phyloP scores from a whole-genome alignment of 768 basidiomycete genomes.

The Cystoderma amianthinum region DNA sequence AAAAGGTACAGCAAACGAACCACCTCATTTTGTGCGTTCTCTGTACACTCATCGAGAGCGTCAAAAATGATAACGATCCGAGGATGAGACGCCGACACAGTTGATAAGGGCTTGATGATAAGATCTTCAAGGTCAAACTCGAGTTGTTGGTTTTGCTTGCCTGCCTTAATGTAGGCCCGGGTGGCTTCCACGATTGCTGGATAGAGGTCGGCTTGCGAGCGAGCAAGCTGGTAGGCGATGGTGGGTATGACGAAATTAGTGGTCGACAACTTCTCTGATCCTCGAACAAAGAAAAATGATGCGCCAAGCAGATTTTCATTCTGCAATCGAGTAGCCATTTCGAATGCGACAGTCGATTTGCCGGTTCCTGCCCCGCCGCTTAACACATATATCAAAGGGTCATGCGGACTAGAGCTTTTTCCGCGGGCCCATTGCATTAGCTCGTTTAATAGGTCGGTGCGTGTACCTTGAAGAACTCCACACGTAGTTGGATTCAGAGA shows the following conservation, averaged over 20 bases:
- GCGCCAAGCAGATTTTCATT: not conserved
- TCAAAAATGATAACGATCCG: not conserved
- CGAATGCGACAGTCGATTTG: not conserved
- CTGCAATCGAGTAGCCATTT: not conserved
- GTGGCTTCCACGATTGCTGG: not conserved
- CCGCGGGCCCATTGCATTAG: not conserved
- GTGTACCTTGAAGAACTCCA: not conserved
- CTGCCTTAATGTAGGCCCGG: not conserved
- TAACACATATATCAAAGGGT: not conserved
- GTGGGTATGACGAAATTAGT: not conserved
- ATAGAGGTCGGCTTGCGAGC: not conserved
- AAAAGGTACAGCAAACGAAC: not conserved
- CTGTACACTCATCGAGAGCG: not conserved
- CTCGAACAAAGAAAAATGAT: not conserved
- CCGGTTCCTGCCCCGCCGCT: not conserved
- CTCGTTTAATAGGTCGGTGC: not conserved
- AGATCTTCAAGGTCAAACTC: not conserved
- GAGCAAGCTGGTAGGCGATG: not conserved
- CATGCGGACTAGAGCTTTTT: not conserved
- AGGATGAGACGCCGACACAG: not conserved
- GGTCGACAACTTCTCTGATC: not conserved
- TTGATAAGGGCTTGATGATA: not conserved
- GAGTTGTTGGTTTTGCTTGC: not conserved
- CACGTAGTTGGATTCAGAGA: not conserved
- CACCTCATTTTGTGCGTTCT: not conserved